Conservation (phyloP, 441 rosid species). For the Manihot esculenta region DNA sequence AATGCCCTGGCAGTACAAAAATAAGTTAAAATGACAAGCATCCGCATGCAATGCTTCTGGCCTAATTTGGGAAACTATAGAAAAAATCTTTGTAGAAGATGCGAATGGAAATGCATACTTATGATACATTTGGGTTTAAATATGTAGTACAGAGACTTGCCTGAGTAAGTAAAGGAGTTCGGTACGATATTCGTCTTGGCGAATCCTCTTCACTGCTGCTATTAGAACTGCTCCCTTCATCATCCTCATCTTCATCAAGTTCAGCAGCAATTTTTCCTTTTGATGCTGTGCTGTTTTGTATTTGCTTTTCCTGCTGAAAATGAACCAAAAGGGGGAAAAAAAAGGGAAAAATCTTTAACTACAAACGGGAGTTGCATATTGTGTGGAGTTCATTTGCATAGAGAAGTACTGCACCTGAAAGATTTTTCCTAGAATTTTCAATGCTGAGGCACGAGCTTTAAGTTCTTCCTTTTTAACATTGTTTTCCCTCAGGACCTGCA, state of each 20-base stretch:
- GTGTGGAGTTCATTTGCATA: neutral
- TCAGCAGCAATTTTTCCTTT: conserved; percentile 45
- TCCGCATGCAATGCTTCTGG: too few species aligned
- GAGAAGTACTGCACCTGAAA: conserved; percentile 61
- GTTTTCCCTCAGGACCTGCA: conserved; percentile 64
- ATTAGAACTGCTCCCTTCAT: conserved; percentile 52
- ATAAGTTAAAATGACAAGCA: too few species aligned
- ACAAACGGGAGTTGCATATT: too few species aligned
- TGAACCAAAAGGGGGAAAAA: neutral
- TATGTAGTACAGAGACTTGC: conserved; percentile 29
- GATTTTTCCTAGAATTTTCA: conserved; percentile 71
- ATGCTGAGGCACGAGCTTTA: conserved; percentile 63
- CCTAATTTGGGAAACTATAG: too few species aligned
- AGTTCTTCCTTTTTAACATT: conserved; percentile 67
- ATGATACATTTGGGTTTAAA: neutral
- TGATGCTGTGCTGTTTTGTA: conserved; percentile 47
- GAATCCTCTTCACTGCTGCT: conserved; percentile 75
- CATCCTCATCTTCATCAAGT: conserved; percentile 50
- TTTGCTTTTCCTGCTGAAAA: conserved; percentile 50
- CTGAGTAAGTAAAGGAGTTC: conserved; percentile 87
- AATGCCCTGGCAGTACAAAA: conserved; percentile 54
- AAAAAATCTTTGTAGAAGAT: too few species aligned
- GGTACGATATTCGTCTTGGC: conserved; percentile 58
- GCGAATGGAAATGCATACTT: too few species aligned
- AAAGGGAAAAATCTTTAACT: too few species aligned